These are phyloP conservation scores for Cystobasidium slooffiae DNA, from an alignment of 1,284 basidiomycete genomes.

Conservation along the genomic window DNA sequence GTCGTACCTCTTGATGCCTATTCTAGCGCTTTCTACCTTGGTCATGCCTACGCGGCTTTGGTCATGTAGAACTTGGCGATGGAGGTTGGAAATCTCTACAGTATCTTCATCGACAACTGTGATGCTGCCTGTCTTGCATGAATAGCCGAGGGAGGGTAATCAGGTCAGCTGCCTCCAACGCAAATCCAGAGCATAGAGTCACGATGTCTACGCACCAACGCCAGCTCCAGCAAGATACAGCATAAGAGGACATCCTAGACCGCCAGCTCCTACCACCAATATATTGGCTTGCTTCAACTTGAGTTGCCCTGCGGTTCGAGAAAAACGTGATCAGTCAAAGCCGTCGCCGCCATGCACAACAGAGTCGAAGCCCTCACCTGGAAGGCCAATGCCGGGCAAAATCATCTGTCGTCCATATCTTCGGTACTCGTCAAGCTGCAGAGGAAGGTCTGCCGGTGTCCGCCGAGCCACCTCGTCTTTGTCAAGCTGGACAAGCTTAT, in stretches of 20 bases:
- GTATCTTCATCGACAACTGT: slow-evolving; percentile 89
- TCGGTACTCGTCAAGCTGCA: slow-evolving; percentile 70
- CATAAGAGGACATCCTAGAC: slow-evolving; percentile 91
- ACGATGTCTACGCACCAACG: slow-evolving; percentile 66
- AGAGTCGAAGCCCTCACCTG: slow-evolving; percentile 61
- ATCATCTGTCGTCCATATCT: slow-evolving; percentile 99
- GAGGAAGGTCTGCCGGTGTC: slow-evolving; percentile 45
- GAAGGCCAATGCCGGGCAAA: slow-evolving; percentile 81
- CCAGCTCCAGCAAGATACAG: slow-evolving; percentile 93
- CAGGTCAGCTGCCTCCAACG: not conserved
- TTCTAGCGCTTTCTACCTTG: slow-evolving; percentile 81
- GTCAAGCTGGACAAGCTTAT: slow-evolving; percentile 36
- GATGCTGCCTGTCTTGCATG: slow-evolving; percentile 66
- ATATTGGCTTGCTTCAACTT: slow-evolving; percentile 76
- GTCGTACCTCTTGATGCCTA: slow-evolving; percentile 19
- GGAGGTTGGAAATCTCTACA: slow-evolving; percentile 90
- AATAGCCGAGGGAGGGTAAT: not conserved
- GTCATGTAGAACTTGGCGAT: slow-evolving; percentile 88
- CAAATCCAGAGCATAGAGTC: slow-evolving; percentile 8
- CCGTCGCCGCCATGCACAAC: not conserved
- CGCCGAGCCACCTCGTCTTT: not conserved
- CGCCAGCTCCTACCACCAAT: slow-evolving; percentile 91
- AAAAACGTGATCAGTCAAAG: not conserved
- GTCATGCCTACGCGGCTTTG: slow-evolving; percentile 76
- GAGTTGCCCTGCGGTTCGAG: slow-evolving; percentile 70